Evolutionary conservation across 257 asterid species (phyloP), one percentile per base, ranked within the genome.

Genomic region (Paulownia fortunei): DNA sequence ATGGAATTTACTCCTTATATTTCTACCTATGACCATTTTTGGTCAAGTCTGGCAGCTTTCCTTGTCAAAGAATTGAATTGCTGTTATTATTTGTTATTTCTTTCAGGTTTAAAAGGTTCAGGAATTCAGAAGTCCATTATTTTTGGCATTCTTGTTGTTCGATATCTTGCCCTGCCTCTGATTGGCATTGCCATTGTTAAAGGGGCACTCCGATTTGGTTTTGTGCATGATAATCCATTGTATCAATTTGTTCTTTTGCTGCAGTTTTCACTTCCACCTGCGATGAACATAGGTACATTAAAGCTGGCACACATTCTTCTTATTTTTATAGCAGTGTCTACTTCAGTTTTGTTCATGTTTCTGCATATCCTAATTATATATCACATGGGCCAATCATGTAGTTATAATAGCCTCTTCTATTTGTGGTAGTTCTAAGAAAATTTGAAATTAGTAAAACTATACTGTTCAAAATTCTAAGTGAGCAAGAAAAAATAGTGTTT

Each of bases 211-310:
- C 86, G 61, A 2, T 66, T 87, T 21, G 98, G 97, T 54, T 62
- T 90, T 34, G 91, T 92, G 67, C 87, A 37, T 1, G 77, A 82
- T 55, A 81, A 91, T 73, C 94, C 94, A 2, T 67, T 94, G 47
- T 94, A 92, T 71, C 88, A 83, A 72, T 92, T 92, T 77, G 94
- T 92, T 78, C 96, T 94, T 46, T 58, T 91, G 84, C 92, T 94
- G 85, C 98, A 94, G 70, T 92, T 74, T 78, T 88, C 97, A 21
- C 80, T 94, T 41, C 99, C 99, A 61, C 97, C 98, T 34, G 98
- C 98, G 8, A 91, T 92, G 97, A 91, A 89, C 82, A 94, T 94
- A 58, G 98, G 97, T 89, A 82, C 30, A 58, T 72, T 8, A 46
- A 4, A 49, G 6, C 44, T 61, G 44, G 11, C 27, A 37, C 65